Base-by-base conservation (phyloP, 2,329 filamentous ascomycete genomes). In the Paraphaeosphaeria minitans region DNA sequence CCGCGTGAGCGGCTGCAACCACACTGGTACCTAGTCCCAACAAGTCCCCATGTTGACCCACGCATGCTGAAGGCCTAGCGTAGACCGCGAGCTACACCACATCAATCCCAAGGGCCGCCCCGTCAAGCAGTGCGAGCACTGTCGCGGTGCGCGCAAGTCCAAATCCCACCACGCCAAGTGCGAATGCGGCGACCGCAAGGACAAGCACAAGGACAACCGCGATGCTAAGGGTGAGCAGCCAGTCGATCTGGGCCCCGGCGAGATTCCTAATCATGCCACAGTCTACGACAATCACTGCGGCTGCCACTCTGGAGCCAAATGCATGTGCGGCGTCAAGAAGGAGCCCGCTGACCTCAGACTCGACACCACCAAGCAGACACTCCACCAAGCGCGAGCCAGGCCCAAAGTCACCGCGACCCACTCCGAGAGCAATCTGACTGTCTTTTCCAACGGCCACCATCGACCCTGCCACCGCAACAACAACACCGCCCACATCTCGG, bases 101-200 rank as follows among this genome's bases (percentile, higher is more conserved):
- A 96, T 97, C 82, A 96, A 96, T 80, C 97, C 96, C 79, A 98
- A 98, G 83, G 94, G 94, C 74, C 91, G 94, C 63, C 95, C 95
- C 62, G 93, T 98, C 69, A 97, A 95, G 71, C 95, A 99, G 88
- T 99, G 95, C 81, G 87, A 92, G 68, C 95, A 99, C 81, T 99
- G 95, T 81, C 94, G 95, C 77, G 87, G 90, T 67, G 90, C 96
- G 84, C 93, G 95, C 82, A 98, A 98, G 85, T 94, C 92, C 78
- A 92, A 95, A 71, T 89, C 93, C 59, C 92, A 94, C 65, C 95
- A 98, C 79, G 87, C 95, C 74, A 96, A 95, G 79, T 99, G 95
- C 81, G 93, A 98, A 79, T 99, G 95, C 79, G 93, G 92, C 76
- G 92, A 96, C 79, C 97, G 96, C 82, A 81, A 81, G 69, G 70